These are phyloP conservation scores for Cryphonectria carpinicola DNA, from an alignment of 2,329 filamentous ascomycete genomes.

Conservation along the genomic window DNA sequence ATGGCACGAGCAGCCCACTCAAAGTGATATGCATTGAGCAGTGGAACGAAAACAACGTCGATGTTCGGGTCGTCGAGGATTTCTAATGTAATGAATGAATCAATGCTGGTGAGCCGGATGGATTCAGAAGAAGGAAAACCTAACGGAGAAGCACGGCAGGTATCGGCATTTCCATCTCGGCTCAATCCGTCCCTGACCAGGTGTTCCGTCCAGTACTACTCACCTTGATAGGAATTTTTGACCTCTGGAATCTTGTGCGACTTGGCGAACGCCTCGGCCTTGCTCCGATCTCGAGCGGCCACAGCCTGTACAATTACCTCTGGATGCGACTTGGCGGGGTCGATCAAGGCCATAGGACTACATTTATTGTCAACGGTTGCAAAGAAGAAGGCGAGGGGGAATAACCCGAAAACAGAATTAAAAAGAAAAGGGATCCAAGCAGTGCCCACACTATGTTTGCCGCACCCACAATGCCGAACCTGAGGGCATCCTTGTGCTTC, in stretches of 20 bases:
- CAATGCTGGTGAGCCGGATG: slow-evolving; percentile 12
- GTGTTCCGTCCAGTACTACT: no score
- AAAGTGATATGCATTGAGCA: slow-evolving; percentile 39
- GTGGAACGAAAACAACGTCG: slow-evolving; percentile 48
- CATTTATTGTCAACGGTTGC: background rate
- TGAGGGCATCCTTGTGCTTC: slow-evolving; percentile 22
- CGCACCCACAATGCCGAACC: slow-evolving; percentile 14
- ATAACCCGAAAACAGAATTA: background rate
- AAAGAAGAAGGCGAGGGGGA: background rate
- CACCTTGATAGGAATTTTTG: slow-evolving; percentile 4
- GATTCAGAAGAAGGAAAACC: background rate
- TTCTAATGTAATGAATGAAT: slow-evolving; percentile 35
- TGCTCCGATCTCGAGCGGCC: slow-evolving; percentile 44
- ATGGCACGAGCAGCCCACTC: slow-evolving; percentile 47
- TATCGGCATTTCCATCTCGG: no score
- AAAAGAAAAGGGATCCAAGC: background rate
- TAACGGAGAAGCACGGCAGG: no score
- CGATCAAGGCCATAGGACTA: slow-evolving; percentile 40
- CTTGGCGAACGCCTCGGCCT: slow-evolving; percentile 46
- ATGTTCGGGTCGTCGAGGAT: slow-evolving; percentile 41
- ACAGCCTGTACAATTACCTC: slow-evolving; percentile 48
- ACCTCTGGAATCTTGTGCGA: slow-evolving; percentile 42
- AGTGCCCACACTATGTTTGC: slow-evolving; percentile 10
- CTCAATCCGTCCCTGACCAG: no score
- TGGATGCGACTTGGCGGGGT: slow-evolving; percentile 45